Evolutionary conservation across 2,329 filamentous ascomycete species (phyloP).

Genomic region (Pseudogymnoascus sp.): DNA sequence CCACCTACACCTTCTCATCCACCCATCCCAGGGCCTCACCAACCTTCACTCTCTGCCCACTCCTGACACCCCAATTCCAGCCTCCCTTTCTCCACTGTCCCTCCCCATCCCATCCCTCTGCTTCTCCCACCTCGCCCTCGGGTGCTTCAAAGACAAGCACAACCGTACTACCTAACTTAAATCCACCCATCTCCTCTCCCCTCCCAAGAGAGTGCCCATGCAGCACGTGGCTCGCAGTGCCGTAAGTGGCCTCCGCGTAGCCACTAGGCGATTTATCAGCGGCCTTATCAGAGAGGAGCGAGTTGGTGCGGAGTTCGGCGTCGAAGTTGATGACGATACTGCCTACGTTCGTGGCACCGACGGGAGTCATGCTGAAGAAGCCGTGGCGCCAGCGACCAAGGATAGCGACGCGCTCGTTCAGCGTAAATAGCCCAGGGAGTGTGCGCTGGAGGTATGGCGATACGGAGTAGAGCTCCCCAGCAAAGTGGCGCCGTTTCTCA

Average conservation of each 20-base stretch:
- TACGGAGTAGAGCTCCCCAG: constrained; percentile 90
- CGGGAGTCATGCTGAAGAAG: constrained; percentile 93
- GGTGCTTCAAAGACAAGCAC: constrained; percentile 96
- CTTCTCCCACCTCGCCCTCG: constrained; percentile 45
- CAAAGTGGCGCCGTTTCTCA: constrained; percentile 90
- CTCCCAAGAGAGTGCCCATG: constrained; percentile 74
- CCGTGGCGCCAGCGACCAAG: constrained; percentile 93
- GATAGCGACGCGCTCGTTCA: constrained; percentile 92
- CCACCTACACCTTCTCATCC: constrained; percentile 34
- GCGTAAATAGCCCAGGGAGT: constrained; percentile 85
- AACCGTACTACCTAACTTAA: constrained; percentile 89
- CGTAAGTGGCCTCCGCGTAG: constrained; percentile 87
- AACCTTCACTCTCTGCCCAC: constrained; percentile 82
- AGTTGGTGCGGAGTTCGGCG: constrained; percentile 86
- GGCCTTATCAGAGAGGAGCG: constrained; percentile 81
- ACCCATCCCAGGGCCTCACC: constrained; percentile 79
- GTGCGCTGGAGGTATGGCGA: constrained; percentile 91
- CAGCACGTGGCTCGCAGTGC: constrained; percentile 65
- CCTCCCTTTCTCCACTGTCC: constrained; percentile 53
- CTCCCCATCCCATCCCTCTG: constrained; percentile 48
- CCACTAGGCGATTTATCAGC: constrained; percentile 83
- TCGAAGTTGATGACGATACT: constrained; percentile 98
- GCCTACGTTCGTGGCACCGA: constrained; percentile 94
- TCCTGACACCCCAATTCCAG: constrained; percentile 80
- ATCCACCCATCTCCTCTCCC: constrained; percentile 97